phyloP scores from a whole-genome alignment of 2,329 filamentous ascomycete species.

The Biscogniauxia marginata region DNA sequence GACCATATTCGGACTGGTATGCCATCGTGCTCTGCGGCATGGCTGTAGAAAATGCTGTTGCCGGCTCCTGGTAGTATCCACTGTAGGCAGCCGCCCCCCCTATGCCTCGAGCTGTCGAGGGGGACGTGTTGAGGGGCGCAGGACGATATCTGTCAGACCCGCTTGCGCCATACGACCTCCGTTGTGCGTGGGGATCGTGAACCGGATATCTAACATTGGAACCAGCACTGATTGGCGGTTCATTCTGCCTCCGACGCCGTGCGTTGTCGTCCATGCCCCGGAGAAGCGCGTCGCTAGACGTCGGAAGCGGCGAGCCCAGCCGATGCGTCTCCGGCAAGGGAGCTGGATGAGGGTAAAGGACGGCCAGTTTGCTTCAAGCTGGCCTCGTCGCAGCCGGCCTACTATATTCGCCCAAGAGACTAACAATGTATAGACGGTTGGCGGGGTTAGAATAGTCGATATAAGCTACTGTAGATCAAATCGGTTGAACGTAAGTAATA shows the following conservation, averaged over 20 bases:
- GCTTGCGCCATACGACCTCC: slow-evolving; percentile 43
- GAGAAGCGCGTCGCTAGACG: slow-evolving; percentile 51
- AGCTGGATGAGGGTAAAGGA: slow-evolving; percentile 58
- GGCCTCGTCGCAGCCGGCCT: slow-evolving; percentile 34
- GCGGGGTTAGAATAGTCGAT: slow-evolving; percentile 7
- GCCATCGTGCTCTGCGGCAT: slow-evolving; percentile 55
- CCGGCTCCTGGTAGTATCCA: slow-evolving; percentile 57
- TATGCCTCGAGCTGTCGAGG: slow-evolving; percentile 49
- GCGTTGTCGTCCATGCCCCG: slow-evolving; percentile 77
- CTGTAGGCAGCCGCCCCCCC: slow-evolving; percentile 57
- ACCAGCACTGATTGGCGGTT: slow-evolving; percentile 63
- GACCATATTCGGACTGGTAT: slow-evolving; percentile 62
- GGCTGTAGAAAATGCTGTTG: slow-evolving; percentile 51
- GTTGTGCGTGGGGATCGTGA: slow-evolving; percentile 49
- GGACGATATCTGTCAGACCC: slow-evolving; percentile 53
- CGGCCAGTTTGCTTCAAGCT: slow-evolving; percentile 59
- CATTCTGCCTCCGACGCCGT: slow-evolving; percentile 72
- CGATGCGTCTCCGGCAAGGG: slow-evolving; percentile 65
- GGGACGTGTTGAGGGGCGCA: slow-evolving; percentile 48
- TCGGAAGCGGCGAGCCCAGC: slow-evolving; percentile 58
- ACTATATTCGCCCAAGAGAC: slow-evolving; percentile 12
- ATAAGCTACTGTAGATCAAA: slow-evolving; percentile 4
- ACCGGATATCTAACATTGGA: slow-evolving; percentile 54
- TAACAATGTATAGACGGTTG: slow-evolving; percentile 9
- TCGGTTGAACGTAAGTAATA: slow-evolving; percentile 11